These are phyloP conservation scores for Plasmodiophora brassicae DNA, from an alignment of 208 protist genomes.

Conservation along the genomic window DNA sequence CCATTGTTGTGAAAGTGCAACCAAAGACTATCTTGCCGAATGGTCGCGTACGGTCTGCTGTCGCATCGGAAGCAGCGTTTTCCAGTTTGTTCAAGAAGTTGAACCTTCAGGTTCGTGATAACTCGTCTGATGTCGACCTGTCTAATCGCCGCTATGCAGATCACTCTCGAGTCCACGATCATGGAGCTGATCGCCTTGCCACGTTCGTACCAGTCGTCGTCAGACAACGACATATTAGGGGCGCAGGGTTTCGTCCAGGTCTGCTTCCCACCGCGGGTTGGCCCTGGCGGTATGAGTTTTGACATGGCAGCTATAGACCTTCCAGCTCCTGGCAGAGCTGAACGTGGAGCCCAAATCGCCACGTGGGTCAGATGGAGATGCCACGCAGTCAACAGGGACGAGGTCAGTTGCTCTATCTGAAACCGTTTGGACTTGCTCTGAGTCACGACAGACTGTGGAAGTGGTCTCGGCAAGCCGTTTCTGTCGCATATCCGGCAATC, in stretches of 20 bases:
- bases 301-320: no score
- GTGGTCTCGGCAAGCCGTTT: not conserved
- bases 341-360: no score
- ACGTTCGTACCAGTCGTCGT: not conserved
- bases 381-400: no score
- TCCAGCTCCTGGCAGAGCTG: no score
- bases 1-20: not conserved
- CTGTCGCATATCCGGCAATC: not conserved
- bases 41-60: not conserved
- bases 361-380: no score
- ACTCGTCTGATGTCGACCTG: not conserved
- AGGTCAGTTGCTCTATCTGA: no score
- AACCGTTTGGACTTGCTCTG: no score
- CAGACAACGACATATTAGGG: not conserved
- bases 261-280: not conserved
- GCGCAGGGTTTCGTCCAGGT: not conserved
- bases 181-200: not conserved
- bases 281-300: no score
- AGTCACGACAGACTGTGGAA: not conserved
- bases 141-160: no score
- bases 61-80: not conserved
- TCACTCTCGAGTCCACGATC: not conserved
- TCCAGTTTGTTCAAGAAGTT: not conserved
- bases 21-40: slow-evolving; percentile 23
- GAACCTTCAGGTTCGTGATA: not conserved